Percentiles rank a stretch among this genome's conserved stretches.
Evolutionary conservation across 495 filamentous ascomycete species (phyloP).

Genomic region (Penicillium goetzii): DNA sequence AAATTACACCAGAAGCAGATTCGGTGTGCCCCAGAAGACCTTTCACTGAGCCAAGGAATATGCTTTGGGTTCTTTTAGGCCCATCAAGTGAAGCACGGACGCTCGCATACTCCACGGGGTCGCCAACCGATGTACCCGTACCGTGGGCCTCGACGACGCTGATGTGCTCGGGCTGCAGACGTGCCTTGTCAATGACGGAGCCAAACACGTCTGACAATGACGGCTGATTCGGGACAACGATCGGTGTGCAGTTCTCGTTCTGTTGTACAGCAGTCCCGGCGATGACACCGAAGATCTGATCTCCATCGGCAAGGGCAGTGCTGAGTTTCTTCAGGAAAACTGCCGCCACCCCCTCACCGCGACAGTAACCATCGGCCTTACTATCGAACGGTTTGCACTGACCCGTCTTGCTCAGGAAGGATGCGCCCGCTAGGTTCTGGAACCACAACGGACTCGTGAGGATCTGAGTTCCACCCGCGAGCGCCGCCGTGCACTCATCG

Average conservation of each 20-base stretch:
- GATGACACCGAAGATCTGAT: constrained; percentile 65
- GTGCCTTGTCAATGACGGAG: constrained; percentile 9
- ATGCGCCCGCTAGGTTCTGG: constrained; percentile 43
- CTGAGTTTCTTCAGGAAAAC: constrained; percentile 59
- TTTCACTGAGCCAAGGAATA: neutral
- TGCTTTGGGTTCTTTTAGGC: neutral
- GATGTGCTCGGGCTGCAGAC: constrained; percentile 21
- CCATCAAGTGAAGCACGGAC: neutral
- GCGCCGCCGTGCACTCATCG: constrained; percentile 36
- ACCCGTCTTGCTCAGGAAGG: constrained; percentile 49
- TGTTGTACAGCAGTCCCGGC: constrained; percentile 62
- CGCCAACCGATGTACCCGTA: neutral
- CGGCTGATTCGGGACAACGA: constrained; percentile 54
- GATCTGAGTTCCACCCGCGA: constrained; percentile 46
- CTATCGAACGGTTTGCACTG: constrained; percentile 66
- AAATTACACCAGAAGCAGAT: neutral
- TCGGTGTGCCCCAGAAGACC: neutral
- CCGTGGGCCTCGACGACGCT: constrained; percentile 37
- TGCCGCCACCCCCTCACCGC: constrained; percentile 39
- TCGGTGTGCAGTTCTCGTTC: constrained; percentile 60
- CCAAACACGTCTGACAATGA: constrained; percentile 37
- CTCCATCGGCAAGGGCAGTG: constrained; percentile 62
- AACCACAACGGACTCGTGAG: constrained; percentile 34
- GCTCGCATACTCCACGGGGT: neutral
- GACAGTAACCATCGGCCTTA: constrained; percentile 42